Evolutionary conservation across 495 filamentous ascomycete genomes (phyloP).

Genomic region (Aspergillus sparsus): DNA sequence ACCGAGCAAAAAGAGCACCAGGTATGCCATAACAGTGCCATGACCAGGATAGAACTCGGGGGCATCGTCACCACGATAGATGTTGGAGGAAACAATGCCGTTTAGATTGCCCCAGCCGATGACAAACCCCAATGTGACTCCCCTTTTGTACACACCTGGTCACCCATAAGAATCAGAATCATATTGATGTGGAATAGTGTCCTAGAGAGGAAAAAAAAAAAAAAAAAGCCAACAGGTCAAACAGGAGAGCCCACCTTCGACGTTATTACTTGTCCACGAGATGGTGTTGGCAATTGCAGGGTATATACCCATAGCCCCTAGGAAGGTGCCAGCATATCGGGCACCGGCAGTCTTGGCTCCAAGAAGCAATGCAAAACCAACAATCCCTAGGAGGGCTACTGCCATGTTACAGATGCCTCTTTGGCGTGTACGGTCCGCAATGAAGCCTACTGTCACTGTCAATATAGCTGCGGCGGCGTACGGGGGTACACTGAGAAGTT

Average conservation of each 20-base stretch:
- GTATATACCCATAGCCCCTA: slow-evolving; percentile 89
- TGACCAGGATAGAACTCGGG: slow-evolving; percentile 61
- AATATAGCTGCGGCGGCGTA: slow-evolving; percentile 81
- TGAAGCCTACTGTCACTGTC: slow-evolving; percentile 73
- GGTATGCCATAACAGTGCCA: slow-evolving; percentile 59
- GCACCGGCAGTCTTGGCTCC: slow-evolving; percentile 57
- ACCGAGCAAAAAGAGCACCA: slow-evolving; percentile 59
- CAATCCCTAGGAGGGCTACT: slow-evolving; percentile 68
- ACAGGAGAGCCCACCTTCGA: slow-evolving; percentile 56
- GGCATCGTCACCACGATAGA: slow-evolving; percentile 55
- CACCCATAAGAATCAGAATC: background rate
- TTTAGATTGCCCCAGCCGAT: slow-evolving; percentile 95
- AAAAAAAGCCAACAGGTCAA: background rate
- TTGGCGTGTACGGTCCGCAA: slow-evolving; percentile 75
- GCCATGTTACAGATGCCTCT: slow-evolving; percentile 82
- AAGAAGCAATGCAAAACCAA: slow-evolving; percentile 79
- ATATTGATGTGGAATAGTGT: background rate
- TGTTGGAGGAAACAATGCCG: slow-evolving; percentile 80
- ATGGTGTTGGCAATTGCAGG: slow-evolving; percentile 92
- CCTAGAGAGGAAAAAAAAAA: background rate
- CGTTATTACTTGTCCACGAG: slow-evolving; percentile 86
- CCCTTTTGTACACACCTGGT: slow-evolving; percentile 80
- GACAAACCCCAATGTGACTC: slow-evolving; percentile 80
- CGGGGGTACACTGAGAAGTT: slow-evolving; percentile 84
- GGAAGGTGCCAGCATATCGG: slow-evolving; percentile 81